A percentile compares a stretch with the other conserved stretches of the same genome.
Conservation (phyloP, 202 grass and related monocot genomes). For the Cymbopogon flexuosus region DNA sequence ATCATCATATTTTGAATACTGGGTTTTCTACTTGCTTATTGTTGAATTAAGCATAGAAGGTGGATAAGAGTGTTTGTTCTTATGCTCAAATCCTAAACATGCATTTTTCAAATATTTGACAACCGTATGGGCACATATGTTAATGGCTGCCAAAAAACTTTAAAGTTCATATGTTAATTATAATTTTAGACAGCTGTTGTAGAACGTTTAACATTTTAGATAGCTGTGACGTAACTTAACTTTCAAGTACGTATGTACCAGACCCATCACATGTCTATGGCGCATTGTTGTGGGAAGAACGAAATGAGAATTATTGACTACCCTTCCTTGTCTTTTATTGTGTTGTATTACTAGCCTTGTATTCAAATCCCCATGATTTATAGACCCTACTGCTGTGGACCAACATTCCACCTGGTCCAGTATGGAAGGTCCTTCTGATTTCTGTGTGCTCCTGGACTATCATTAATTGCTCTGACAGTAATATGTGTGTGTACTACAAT, state of each 20-base stretch:
- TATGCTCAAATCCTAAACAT: not conserved
- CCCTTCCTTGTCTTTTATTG: not conserved
- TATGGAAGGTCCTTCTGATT: not conserved
- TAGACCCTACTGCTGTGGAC: not conserved
- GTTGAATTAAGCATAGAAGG: not conserved
- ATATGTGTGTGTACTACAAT: not conserved
- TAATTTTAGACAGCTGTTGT: not conserved
- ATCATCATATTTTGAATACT: not conserved
- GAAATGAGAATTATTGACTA: not conserved
- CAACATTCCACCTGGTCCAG: constrained; percentile 2
- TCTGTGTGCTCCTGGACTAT: constrained; percentile 12
- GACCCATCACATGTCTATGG: constrained; percentile 12
- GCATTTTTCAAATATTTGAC: not conserved
- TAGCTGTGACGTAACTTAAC: not conserved
- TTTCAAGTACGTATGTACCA: not conserved
- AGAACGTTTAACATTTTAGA: not conserved
- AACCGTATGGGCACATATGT: not conserved
- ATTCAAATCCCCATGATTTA: constrained; percentile 27
- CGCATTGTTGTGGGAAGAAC: not conserved
- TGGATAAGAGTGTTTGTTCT: not conserved
- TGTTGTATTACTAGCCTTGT: not conserved
- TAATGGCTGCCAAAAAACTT: not conserved
- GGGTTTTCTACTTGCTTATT: not conserved
- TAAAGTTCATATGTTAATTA: not conserved
- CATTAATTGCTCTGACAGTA: constrained; percentile 11